Evolutionary conservation across 2,329 filamentous ascomycete genomes (phyloP), one percentile per base, ranked within the genome.

Genomic region (Blumeria graminis): DNA sequence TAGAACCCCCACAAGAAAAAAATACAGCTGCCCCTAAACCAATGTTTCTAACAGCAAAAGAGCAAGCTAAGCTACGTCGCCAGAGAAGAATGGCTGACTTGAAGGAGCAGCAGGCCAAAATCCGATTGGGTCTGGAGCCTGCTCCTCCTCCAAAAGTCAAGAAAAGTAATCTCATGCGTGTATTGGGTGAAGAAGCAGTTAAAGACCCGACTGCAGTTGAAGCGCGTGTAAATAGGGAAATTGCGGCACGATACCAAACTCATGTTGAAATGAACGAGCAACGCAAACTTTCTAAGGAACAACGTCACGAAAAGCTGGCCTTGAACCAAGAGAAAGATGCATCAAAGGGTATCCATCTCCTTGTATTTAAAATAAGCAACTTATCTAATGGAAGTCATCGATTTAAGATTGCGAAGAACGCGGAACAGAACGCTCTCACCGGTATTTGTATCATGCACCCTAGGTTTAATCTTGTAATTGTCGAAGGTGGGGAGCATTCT

Each of bases 141-240:
- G 86, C 90, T 18, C 88, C 89, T 33, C 84, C 89, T 32, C 90
- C 92, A 10, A 98, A 96, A 70, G 87, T 98, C 62, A 96, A 95
- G 71, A 93, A 93, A 69, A 86, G 84, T 57, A 98, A 98, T 68
- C 77, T 98, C 66, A 98, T 98, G 92, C 83, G 89, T 57, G 92
- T 98, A 34, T 75, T 95, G 57, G 92, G 92, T 60, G 87, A 95
- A 58, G 66, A 67, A 57, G 82, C 82, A 16, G 90, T 98, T 62
- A 93, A 94, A 66, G 92, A 98, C 69, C 92, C 92, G 6, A 98
- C 93, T 0, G 92, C 92, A 3, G 92, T 98, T 50, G 92, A 98
- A 70, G 87, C 88, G 55, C 81, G 87, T 28, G 92, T 98, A 55
- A 94, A 93, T 68, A 77, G 82, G 56, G 88, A 98, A 68, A 95